Conservation (phyloP, 2,329 filamentous ascomycete genomes). For the Diaporthe batatas region DNA sequence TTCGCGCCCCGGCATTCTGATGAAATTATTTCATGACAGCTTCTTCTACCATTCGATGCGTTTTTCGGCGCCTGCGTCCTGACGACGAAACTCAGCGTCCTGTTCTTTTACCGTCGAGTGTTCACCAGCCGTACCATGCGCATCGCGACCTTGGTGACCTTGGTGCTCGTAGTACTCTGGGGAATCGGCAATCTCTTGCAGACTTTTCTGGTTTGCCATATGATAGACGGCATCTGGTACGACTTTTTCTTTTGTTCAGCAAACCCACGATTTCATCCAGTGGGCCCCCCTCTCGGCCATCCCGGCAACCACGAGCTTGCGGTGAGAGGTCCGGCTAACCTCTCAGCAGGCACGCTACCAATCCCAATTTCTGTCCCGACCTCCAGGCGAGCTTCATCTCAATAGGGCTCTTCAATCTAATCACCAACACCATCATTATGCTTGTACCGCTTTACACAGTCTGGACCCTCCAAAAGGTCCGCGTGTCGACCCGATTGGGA, state of each 20-base stretch:
- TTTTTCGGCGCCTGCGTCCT: slow-evolving; percentile 53
- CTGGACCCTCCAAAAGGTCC: slow-evolving; percentile 53
- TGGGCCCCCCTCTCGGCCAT: no score
- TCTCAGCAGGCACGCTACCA: slow-evolving; percentile 8
- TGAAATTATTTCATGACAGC: slow-evolving; percentile 44
- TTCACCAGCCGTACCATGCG: slow-evolving; percentile 52
- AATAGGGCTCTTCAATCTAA: slow-evolving; percentile 54
- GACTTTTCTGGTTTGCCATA: slow-evolving; percentile 50
- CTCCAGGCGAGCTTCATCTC: slow-evolving; percentile 55
- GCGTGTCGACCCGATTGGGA: slow-evolving; percentile 37
- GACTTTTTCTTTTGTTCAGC: neutral
- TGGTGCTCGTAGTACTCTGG: slow-evolving; percentile 48
- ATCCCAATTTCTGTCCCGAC: slow-evolving; percentile 47
- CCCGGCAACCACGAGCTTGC: neutral
- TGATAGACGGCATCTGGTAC: slow-evolving; percentile 43
- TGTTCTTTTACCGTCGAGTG: slow-evolving; percentile 59
- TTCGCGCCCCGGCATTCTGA: neutral
- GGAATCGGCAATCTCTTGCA: slow-evolving; percentile 46
- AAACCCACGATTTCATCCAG: no score
- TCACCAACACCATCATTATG: slow-evolving; percentile 56
- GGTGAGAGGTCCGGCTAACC: neutral
- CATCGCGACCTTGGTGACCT: slow-evolving; percentile 48
- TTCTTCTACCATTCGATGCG: slow-evolving; percentile 55
- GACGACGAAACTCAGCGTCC: slow-evolving; percentile 57
- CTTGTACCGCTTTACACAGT: slow-evolving; percentile 54